Conservation (phyloP, 2,329 filamentous ascomycete genomes). For the Xylariales sp. region DNA sequence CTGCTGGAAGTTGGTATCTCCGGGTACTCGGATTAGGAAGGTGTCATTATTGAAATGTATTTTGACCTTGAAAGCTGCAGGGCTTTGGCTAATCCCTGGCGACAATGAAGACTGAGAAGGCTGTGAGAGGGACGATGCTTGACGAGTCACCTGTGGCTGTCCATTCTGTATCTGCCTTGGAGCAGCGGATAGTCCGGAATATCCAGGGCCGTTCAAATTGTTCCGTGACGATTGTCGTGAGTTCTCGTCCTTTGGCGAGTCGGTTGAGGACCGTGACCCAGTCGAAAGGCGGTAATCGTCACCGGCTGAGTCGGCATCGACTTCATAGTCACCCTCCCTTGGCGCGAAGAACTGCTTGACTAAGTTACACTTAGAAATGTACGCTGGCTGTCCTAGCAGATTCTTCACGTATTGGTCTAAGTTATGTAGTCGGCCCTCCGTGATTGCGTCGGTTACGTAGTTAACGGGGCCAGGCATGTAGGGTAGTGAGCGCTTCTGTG, state of each 20-base stretch:
- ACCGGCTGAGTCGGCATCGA: constrained; percentile 75
- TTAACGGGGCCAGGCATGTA: constrained; percentile 99
- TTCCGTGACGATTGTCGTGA: constrained; percentile 75
- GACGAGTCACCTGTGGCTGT: constrained; percentile 57
- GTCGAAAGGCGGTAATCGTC: constrained; percentile 82
- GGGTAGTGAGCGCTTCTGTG: constrained; percentile 83
- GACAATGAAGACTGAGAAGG: constrained; percentile 68
- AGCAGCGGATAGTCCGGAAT: constrained; percentile 65
- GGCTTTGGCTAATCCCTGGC: constrained; percentile 58
- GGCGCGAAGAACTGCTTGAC: constrained; percentile 93
- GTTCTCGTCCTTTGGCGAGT: constrained; percentile 68
- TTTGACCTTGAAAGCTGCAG: constrained; percentile 86
- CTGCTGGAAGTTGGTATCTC: constrained; percentile 80
- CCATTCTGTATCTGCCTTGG: constrained; percentile 58
- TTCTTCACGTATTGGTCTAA: constrained; percentile 97
- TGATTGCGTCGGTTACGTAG: constrained; percentile 98
- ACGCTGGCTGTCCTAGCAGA: constrained; percentile 81
- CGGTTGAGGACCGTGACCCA: constrained; percentile 74
- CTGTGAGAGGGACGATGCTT: constrained; percentile 62
- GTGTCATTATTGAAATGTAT: constrained; percentile 93
- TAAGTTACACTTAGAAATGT: constrained; percentile 85
- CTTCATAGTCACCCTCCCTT: constrained; percentile 91
- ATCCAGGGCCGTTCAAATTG: constrained; percentile 69
- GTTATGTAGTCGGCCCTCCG: constrained; percentile 90
- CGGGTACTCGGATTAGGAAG: constrained; percentile 88